Evolutionary conservation across 768 basidiomycete species (phyloP).

Genomic region (Hericium erinaceus): DNA sequence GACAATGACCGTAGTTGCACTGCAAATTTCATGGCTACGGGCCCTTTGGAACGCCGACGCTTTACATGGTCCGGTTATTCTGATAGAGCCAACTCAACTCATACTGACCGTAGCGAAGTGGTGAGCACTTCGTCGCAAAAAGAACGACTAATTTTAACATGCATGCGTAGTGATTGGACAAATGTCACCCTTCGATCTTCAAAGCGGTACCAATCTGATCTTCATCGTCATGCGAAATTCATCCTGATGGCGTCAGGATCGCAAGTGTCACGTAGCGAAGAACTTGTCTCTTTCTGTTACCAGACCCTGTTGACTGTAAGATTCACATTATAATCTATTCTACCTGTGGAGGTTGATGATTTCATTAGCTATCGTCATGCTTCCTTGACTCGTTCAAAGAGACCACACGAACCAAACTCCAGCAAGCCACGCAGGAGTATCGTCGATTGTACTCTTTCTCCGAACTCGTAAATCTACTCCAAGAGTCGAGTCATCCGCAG

Average conservation of each 20-base stretch:
- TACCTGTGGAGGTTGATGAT: background rate
- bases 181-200: slow-evolving; percentile 1
- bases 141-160: background rate
- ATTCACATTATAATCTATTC: background rate
- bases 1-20: background rate
- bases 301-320: background rate
- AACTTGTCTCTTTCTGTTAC: background rate
- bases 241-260: background rate
- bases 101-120: background rate
- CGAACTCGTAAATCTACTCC: slow-evolving; percentile 1
- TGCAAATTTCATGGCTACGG: slow-evolving; percentile 11
- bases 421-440: background rate
- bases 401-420: slow-evolving; percentile 1
- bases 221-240: background rate
- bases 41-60: slow-evolving; percentile 8
- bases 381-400: slow-evolving; percentile 10
- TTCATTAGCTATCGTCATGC: slow-evolving; percentile 1
- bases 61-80: slow-evolving; percentile 5
- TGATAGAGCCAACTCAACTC: slow-evolving; percentile 9
- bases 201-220: background rate
- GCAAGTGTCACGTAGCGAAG: background rate
- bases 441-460: background rate
- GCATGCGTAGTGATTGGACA: slow-evolving; percentile 5
- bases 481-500: slow-evolving; percentile 5
- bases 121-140: background rate